These are phyloP conservation scores for Sporisorium exsertum DNA, from an alignment of 1,284 basidiomycete genomes.

Conservation along the genomic window DNA sequence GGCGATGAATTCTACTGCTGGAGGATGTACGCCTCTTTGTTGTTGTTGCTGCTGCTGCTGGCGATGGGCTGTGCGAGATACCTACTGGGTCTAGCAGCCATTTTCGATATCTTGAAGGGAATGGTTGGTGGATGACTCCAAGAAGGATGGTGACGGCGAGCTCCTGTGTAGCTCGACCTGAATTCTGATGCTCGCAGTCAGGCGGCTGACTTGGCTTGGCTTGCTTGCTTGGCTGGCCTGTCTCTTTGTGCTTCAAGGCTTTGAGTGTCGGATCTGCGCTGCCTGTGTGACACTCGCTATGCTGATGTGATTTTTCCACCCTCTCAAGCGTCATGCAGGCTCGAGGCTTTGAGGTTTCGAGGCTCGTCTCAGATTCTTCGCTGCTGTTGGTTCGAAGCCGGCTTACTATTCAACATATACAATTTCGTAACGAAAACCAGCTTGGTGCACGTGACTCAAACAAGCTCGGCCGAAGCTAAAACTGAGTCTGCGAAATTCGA, in stretches of 20 bases:
- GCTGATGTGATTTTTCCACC: conserved; percentile 6
- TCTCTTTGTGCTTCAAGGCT: not conserved
- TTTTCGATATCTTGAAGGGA: conserved; percentile 59
- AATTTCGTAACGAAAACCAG: not conserved
- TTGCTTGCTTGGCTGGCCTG: not conserved
- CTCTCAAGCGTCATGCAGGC: not conserved
- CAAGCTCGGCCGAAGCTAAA: not conserved
- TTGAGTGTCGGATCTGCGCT: not conserved
- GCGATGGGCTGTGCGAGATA: conserved; percentile 26
- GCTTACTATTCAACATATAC: not conserved
- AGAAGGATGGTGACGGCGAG: conserved; percentile 49
- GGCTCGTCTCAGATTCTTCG: not conserved
- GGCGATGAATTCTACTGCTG: conserved; percentile 5
- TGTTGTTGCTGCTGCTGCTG: conserved; percentile 22
- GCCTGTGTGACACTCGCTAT: conserved; percentile 10
- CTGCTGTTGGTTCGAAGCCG: not conserved
- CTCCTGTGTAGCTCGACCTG: conserved; percentile 39
- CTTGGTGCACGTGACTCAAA: not conserved
- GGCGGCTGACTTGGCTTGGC: not conserved
- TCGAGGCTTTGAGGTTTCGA: not conserved
- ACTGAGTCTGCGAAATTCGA: not conserved
- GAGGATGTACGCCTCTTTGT: not conserved
- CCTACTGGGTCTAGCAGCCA: conserved; percentile 64
- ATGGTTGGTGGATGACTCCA: conserved; percentile 54
- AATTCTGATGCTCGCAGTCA: not conserved